Evolutionary conservation across 2,329 filamentous ascomycete species (phyloP).

Genomic region (Chalara sp.): DNA sequence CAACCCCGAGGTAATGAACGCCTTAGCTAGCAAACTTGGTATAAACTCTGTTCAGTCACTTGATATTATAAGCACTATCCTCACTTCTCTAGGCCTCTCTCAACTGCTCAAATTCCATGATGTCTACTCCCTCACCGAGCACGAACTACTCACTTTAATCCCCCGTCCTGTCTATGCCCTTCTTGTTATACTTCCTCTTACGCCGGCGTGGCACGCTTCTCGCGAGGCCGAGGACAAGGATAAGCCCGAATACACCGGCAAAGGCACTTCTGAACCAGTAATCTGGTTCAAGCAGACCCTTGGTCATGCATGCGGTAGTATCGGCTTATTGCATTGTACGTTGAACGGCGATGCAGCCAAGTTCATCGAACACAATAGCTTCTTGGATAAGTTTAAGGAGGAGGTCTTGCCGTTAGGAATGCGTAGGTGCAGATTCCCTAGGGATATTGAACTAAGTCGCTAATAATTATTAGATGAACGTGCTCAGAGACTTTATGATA

Average conservation of each 20-base stretch:
- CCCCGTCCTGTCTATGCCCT: conserved; percentile 84
- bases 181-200: conserved; percentile 87
- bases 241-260: conserved; percentile 56
- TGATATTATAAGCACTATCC: too few relatives aligned
- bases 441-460: too few relatives aligned
- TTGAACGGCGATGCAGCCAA: conserved; percentile 73
- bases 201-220: conserved; percentile 68
- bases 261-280: conserved; percentile 67
- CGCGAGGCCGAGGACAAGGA: conserved; percentile 66
- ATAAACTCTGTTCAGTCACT: background rate
- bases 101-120: conserved; percentile 74
- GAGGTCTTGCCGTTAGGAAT: conserved; percentile 66
- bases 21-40: conserved; percentile 75
- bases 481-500: conserved; percentile 70
- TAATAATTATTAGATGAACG: conserved; percentile 37
- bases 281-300: conserved; percentile 96
- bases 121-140: conserved; percentile 84
- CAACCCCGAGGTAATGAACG: conserved; percentile 84
- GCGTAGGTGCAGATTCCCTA: background rate
- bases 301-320: conserved; percentile 84
- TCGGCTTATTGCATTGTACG: conserved; percentile 78
- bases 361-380: conserved; percentile 41
- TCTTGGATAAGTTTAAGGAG: conserved; percentile 44
- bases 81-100: conserved; percentile 43
- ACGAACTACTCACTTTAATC: conserved; percentile 76